phyloP scores from a whole-genome alignment of 176 grass and related monocot species.

The Aegilops sharonensis region DNA sequence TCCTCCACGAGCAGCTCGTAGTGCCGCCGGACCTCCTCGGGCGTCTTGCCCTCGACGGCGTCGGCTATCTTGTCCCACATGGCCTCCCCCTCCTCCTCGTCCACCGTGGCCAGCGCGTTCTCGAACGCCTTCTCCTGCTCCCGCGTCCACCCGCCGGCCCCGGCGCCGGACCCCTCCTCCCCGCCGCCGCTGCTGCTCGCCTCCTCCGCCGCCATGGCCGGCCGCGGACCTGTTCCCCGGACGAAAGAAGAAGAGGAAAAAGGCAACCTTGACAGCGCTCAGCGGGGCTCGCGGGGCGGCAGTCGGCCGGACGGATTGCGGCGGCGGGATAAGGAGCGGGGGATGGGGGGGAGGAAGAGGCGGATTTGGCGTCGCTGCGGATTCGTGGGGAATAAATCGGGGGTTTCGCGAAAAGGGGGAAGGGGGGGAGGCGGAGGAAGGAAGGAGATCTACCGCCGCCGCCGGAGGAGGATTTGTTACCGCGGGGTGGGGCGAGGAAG shows the following conservation, averaged over 20 bases:
- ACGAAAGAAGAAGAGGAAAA: background rate
- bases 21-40: slow-evolving; percentile 76
- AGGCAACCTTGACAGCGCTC: background rate
- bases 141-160: slow-evolving; percentile 48
- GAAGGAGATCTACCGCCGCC: slow-evolving; percentile 38
- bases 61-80: slow-evolving; percentile 66
- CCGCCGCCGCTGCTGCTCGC: slow-evolving; percentile 66
- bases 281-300: background rate
- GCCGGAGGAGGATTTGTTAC: slow-evolving; percentile 13
- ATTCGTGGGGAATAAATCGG: slow-evolving; percentile 38
- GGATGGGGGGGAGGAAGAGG: background rate
- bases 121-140: slow-evolving; percentile 91
- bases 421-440: background rate
- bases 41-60: slow-evolving; percentile 58
- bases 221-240: background rate
- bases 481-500: background rate
- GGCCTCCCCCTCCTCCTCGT: slow-evolving; percentile 31
- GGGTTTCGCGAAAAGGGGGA: background rate
- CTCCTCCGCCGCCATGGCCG: slow-evolving; percentile 58
- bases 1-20: slow-evolving; percentile 82
- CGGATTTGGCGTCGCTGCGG: slow-evolving; percentile 33
- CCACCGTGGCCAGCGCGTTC: slow-evolving; percentile 56
- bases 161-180: slow-evolving; percentile 19
- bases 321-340: slow-evolving; percentile 45
- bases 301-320: slow-evolving; percentile 11